Evolutionary conservation across 176 grass and related monocot genomes (phyloP).

Genomic region (Bolboschoenus planiculmis): DNA sequence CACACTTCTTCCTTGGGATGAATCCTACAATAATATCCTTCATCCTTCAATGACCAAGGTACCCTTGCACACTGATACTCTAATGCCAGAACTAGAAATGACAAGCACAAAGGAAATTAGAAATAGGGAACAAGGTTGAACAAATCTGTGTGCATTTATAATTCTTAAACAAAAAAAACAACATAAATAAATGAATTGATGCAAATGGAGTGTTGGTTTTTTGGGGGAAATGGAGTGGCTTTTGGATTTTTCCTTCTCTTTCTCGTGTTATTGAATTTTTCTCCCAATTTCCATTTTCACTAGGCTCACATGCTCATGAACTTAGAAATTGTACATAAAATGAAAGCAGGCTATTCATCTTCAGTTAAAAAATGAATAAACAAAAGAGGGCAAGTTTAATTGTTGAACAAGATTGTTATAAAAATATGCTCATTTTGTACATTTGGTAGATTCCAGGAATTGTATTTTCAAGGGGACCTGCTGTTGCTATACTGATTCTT

Average conservation of each 20-base stretch:
- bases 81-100: background rate
- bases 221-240: background rate
- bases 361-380: background rate
- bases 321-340: background rate
- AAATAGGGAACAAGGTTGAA: background rate
- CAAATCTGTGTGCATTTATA: background rate
- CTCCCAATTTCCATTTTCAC: background rate
- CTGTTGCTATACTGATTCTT: conserved; percentile 88
- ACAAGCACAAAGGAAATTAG: background rate
- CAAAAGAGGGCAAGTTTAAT: background rate
- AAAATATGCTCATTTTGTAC: background rate
- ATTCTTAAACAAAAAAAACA: background rate
- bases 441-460: conserved; percentile 84
- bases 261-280: background rate
- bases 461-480: conserved; percentile 80
- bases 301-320: background rate
- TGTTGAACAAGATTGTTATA: background rate
- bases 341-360: background rate
- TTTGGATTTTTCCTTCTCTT: background rate
- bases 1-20: background rate
- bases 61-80: background rate
- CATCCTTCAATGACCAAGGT: background rate
- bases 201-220: background rate
- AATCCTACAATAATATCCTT: background rate
- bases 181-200: background rate